phyloP scores from a whole-genome alignment of 768 basidiomycete genomes.

The Rhodocollybia butyracea region DNA sequence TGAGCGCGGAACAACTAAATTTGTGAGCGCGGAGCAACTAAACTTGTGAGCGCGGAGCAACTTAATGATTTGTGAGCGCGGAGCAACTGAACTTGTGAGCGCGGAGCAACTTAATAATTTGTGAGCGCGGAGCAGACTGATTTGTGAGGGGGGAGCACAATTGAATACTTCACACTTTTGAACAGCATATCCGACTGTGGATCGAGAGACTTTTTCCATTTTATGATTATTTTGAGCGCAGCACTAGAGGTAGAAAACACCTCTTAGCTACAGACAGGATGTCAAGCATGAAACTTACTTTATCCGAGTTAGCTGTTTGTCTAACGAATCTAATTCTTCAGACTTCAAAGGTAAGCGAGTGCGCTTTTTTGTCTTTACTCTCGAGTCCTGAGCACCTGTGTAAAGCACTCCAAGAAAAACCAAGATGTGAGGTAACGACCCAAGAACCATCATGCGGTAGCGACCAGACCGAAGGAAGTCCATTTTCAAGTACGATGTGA shows the following conservation, averaged over 20 bases:
- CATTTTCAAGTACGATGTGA: not conserved
- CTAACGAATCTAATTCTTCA: not conserved
- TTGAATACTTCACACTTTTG: too few species aligned
- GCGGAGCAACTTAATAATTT: too few species aligned
- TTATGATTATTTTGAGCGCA: not conserved
- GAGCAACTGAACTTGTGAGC: too few species aligned
- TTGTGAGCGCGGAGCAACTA: too few species aligned
- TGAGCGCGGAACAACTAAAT: too few species aligned
- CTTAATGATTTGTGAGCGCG: too few species aligned
- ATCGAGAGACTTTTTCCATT: not conserved
- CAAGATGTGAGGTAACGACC: constrained; percentile 7
- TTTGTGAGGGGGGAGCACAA: too few species aligned
- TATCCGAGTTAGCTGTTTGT: not conserved
- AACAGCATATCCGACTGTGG: constrained; percentile 1
- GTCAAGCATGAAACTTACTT: constrained; percentile 2
- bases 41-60: too few species aligned
- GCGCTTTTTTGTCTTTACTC: not conserved
- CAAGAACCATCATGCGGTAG: constrained; percentile 10
- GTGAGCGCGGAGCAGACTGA: too few species aligned
- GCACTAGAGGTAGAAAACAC: not conserved
- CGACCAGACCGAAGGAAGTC: not conserved
- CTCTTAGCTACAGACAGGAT: not conserved
- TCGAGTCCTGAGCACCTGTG: not conserved
- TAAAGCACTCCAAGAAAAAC: not conserved
- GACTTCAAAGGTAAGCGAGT: not conserved